Base-by-base conservation (phyloP, 768 basidiomycete species). In the Botryobasidium botryosum region DNA sequence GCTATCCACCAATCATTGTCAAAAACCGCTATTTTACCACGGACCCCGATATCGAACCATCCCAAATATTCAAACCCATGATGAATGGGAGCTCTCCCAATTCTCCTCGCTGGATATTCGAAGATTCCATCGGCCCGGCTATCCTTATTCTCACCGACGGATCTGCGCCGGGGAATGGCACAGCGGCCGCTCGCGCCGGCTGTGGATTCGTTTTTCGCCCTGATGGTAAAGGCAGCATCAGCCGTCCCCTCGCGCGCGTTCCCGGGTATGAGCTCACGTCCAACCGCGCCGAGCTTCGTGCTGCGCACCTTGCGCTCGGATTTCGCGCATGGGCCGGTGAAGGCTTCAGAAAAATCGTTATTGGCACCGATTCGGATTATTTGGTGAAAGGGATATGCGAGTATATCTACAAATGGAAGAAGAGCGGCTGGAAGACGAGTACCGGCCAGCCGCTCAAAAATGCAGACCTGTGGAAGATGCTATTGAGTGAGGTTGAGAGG, bases 201-300 rank as follows among this genome's bases (percentile, higher is more conserved):
- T 48, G 29, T 18, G 41, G 29, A 3, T 18, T 48, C 21, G 46
- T 48, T 15, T 48, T 18, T 25, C 18, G 33, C 26, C 21, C 43
- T n/a, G 18, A 20, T 23, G 8, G 21, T 6, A 23, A 15, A 2
- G 28, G 41, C 21, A 6, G 43, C 13, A 43, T 23, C 20, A n/a
- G 28, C 15, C n/a, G 41, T 8, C 42, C 43, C 7, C 43, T 44
- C 26, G 43, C 21, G 21, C 35, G 39, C 18, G n/a, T 36, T 2
- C 63, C 40, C 54, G 45, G 15, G 54, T 43, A 48, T 25, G 31
- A 37, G 47, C 56, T 55, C 52, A 55, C 62, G 53, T 48, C 54
- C 50, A 55, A 58, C 59, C 52, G 64, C 53, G 61, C 62, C n/a
- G 62, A 61, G 52, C 56, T 62, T 1, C 56, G 60, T 13, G 62